Evolutionary conservation across 1,284 basidiomycete genomes (phyloP).

Genomic region (Porodaedalea pini): DNA sequence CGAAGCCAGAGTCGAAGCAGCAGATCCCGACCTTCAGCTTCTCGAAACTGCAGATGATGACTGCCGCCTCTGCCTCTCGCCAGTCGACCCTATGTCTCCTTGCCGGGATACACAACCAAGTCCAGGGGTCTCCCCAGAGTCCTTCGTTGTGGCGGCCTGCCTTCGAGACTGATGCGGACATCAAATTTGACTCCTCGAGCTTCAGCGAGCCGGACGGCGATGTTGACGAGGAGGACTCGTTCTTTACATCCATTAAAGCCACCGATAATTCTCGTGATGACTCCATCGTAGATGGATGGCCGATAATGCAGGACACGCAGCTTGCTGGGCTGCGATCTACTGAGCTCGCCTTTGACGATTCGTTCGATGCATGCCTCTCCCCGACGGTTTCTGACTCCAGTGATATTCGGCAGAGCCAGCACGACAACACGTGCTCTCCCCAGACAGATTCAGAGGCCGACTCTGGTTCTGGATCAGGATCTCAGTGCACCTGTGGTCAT

Average conservation of each 20-base stretch:
- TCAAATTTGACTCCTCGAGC: background rate
- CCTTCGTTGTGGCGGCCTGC: background rate
- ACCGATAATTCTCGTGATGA: background rate
- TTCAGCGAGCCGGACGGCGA: background rate
- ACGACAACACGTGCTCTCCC: too few species aligned
- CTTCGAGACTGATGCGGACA: background rate
- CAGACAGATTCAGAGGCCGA: too few species aligned
- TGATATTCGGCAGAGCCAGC: background rate
- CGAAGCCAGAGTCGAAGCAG: background rate
- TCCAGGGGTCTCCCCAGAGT: background rate
- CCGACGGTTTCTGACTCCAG: background rate
- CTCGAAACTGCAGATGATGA: background rate
- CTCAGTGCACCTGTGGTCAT: background rate
- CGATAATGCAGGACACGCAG: background rate
- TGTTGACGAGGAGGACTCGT: background rate
- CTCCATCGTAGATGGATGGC: background rate
- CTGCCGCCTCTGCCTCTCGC: background rate
- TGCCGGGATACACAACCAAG: constrained; percentile 1
- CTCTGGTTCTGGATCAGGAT: background rate
- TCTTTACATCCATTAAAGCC: background rate
- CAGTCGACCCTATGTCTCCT: background rate
- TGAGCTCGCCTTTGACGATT: constrained; percentile 1
- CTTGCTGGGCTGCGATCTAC: background rate
- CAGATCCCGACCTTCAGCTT: background rate
- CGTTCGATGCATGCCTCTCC: background rate